These are phyloP conservation scores for Vitis riparia DNA, from an alignment of 164 flowering plant genomes.

Conservation along the genomic window DNA sequence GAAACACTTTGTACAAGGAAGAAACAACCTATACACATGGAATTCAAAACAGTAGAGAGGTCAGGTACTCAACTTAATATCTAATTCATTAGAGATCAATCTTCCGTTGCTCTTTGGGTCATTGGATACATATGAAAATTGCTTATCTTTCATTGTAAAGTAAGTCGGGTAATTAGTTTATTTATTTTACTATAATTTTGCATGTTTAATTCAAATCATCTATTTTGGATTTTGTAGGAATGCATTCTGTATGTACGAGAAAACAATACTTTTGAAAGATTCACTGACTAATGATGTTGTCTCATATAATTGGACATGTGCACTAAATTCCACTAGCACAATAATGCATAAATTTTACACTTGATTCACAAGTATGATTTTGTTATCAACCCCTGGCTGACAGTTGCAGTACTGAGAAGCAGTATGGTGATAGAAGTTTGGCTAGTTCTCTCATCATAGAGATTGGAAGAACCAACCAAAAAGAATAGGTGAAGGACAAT, in stretches of 20 bases:
- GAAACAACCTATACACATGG: conserved; percentile 64
- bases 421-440: conserved; percentile 81
- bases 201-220: background rate
- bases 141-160: conserved; percentile 74
- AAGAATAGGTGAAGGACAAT: conserved; percentile 80
- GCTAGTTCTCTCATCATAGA: conserved; percentile 75
- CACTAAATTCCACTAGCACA: conserved; percentile 91
- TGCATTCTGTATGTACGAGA: conserved; percentile 74
- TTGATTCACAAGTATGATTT: conserved; percentile 83
- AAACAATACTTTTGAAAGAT: conserved; percentile 60
- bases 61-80: conserved; percentile 63
- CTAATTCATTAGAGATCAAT: conserved; percentile 86
- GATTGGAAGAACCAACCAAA: conserved; percentile 84
- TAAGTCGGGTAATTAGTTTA: conserved; percentile 33
- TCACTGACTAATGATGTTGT: conserved; percentile 75
- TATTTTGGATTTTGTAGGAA: conserved; percentile 46
- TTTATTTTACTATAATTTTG: background rate
- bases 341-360: conserved; percentile 83
- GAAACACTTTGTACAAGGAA: conserved; percentile 46
- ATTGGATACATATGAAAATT: conserved; percentile 78
- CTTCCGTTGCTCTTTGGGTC: conserved; percentile 86
- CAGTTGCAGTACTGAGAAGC: conserved; percentile 72
- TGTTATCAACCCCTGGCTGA: conserved; percentile 71
- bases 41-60: conserved; percentile 86
- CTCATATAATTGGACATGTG: conserved; percentile 76